phyloP scores from a whole-genome alignment of 345 rosid genomes.

The Arabidopsis arenosa region DNA sequence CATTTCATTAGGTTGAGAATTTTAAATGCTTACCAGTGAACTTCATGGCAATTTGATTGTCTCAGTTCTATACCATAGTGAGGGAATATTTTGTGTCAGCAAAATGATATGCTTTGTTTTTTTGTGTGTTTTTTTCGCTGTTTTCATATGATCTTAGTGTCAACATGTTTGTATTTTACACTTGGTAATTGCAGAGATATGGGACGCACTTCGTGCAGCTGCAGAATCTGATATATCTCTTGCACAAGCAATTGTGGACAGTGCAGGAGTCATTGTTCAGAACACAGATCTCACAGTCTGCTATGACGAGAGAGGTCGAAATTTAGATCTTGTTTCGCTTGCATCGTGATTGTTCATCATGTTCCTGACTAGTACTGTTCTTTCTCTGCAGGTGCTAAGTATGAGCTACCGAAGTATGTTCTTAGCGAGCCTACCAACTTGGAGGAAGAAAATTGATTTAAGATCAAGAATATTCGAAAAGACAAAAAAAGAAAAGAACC shows the following conservation, averaged over 20 bases:
- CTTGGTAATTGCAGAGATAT: slow-evolving; percentile 60
- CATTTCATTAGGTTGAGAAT: neutral
- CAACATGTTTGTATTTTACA: neutral
- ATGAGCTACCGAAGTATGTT: slow-evolving; percentile 92
- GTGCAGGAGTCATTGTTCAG: slow-evolving; percentile 88
- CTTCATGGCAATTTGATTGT: neutral
- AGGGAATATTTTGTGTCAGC: neutral
- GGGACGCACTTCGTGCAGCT: slow-evolving; percentile 96
- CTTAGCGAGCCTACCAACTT: slow-evolving; percentile 91
- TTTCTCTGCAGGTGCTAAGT: slow-evolving; percentile 78
- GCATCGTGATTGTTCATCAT: slow-evolving; percentile 4
- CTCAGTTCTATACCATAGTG: neutral
- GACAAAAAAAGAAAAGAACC: slow-evolving; percentile 15
- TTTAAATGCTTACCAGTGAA: neutral
- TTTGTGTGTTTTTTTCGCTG: neutral
- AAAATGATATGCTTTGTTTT: slow-evolving; percentile 11
- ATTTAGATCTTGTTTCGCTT: neutral
- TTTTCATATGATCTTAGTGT: slow-evolving; percentile 15
- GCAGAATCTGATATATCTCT: slow-evolving; percentile 73
- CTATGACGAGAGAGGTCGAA: slow-evolving; percentile 88
- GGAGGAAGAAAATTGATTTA: slow-evolving; percentile 56
- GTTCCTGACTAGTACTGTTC: neutral
- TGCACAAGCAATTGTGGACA: slow-evolving; percentile 83
- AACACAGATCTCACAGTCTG: slow-evolving; percentile 76
- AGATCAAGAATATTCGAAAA: slow-evolving; percentile 32